These are phyloP conservation scores for Solanum sitiens DNA, from an alignment of 257 asterid species.

Conservation along the genomic window DNA sequence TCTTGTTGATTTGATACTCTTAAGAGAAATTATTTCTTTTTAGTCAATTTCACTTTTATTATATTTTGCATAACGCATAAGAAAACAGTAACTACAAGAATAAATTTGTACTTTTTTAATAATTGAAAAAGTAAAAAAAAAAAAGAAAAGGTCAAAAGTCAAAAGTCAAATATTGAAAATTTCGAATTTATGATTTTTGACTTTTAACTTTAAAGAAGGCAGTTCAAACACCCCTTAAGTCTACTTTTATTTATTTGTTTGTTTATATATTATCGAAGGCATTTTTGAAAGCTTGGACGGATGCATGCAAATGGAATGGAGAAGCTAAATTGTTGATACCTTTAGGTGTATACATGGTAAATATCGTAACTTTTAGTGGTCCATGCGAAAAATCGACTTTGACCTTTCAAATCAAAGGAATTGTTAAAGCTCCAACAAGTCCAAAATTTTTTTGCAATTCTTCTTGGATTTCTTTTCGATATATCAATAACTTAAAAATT, in stretches of 20 bases:
- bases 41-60: background rate
- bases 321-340: background rate
- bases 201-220: too few relatives aligned
- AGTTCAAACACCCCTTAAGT: too few relatives aligned
- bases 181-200: too few relatives aligned
- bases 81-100: background rate
- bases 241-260: background rate
- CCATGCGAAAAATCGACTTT: background rate
- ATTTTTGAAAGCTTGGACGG: background rate
- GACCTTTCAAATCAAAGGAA: background rate
- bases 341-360: background rate
- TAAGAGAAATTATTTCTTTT: background rate
- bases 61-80: background rate
- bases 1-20: background rate
- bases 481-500: background rate
- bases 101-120: background rate
- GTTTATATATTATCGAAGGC: background rate
- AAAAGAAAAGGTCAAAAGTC: too few relatives aligned
- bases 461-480: background rate
- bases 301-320: background rate
- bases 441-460: background rate
- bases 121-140: background rate
- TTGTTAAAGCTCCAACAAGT: background rate
- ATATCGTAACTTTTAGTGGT: background rate
- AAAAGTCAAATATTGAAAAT: background rate